These are phyloP conservation scores for Aspergillus cejpii DNA, from an alignment of 2,329 filamentous ascomycete species.

Conservation along the genomic window DNA sequence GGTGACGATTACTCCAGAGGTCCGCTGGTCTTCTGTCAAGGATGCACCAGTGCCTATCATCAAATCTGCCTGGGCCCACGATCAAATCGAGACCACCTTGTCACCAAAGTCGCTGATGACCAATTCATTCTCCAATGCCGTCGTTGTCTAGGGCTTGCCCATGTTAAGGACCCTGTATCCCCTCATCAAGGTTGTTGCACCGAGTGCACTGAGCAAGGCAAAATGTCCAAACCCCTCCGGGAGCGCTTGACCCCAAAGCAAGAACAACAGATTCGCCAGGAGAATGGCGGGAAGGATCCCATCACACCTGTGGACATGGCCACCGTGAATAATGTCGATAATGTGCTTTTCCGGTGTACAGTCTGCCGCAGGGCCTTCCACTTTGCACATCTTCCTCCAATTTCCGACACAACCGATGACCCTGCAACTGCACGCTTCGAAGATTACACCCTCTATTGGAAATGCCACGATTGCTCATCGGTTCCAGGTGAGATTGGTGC, in stretches of 20 bases:
- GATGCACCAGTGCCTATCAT: slow-evolving; percentile 79
- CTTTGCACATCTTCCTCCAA: slow-evolving; percentile 67
- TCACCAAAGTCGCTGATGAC: slow-evolving; percentile 72
- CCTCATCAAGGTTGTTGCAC: slow-evolving; percentile 69
- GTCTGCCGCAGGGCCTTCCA: slow-evolving; percentile 75
- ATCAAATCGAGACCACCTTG: slow-evolving; percentile 70
- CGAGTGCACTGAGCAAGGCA: slow-evolving; percentile 58
- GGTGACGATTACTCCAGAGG: slow-evolving; percentile 56
- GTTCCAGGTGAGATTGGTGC: slow-evolving; percentile 61
- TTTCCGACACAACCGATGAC: slow-evolving; percentile 11
- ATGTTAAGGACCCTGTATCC: slow-evolving; percentile 61
- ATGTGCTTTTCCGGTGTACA: slow-evolving; percentile 76
- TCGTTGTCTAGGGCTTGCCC: slow-evolving; percentile 65
- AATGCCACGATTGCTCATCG: slow-evolving; percentile 69
- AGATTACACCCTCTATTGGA: slow-evolving; percentile 69
- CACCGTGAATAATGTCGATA: slow-evolving; percentile 66
- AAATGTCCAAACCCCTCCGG: slow-evolving; percentile 69
- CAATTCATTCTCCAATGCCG: slow-evolving; percentile 85
- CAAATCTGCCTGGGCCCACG: slow-evolving; percentile 72
- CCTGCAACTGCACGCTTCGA: slow-evolving; percentile 57
- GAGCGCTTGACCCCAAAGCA: slow-evolving; percentile 64
- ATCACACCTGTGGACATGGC: slow-evolving; percentile 55
- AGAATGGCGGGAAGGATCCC: slow-evolving; percentile 74
- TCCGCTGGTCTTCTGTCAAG: slow-evolving; percentile 77
- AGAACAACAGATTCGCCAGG: slow-evolving; percentile 73